These are phyloP conservation scores for Penicillium concentricum DNA, from an alignment of 2,329 filamentous ascomycete genomes.

Conservation along the genomic window DNA sequence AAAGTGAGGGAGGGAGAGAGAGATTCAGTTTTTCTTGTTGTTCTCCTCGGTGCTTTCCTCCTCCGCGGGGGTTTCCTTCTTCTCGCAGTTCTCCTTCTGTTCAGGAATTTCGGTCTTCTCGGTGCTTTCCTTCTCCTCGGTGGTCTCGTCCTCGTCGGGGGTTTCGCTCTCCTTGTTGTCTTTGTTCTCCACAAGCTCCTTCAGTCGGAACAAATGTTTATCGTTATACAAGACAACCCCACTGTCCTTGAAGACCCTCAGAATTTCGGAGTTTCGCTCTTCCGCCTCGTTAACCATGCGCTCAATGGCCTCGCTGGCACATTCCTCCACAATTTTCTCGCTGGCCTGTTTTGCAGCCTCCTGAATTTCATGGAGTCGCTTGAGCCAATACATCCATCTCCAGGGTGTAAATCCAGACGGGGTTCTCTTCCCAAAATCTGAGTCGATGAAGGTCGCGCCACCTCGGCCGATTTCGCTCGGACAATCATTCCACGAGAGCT, in stretches of 20 bases:
- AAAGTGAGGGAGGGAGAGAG: no score
- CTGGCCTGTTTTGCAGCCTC: conserved; percentile 18
- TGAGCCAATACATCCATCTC: conserved; percentile 30
- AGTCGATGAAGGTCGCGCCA: conserved; percentile 18
- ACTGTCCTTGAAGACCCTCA: conserved; percentile 11
- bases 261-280: conserved; percentile 20
- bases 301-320: conserved; percentile 17
- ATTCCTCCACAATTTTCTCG: conserved; percentile 18
- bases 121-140: no score
- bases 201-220: conserved; percentile 13
- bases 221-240: conserved; percentile 11
- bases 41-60: no score
- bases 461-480: conserved; percentile 14
- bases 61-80: no score
- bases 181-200: not conserved
- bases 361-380: conserved; percentile 24
- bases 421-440: conserved; percentile 23
- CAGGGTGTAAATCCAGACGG: conserved; percentile 25
- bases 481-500: conserved; percentile 23
- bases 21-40: no score
- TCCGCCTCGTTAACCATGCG: conserved; percentile 15
- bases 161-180: not conserved
- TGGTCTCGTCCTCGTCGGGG: no score
- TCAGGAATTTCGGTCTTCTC: no score
- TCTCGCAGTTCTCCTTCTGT: no score